These are phyloP conservation scores for Aspergillus ibericus DNA, from an alignment of 2,329 filamentous ascomycete genomes.

Conservation along the genomic window DNA sequence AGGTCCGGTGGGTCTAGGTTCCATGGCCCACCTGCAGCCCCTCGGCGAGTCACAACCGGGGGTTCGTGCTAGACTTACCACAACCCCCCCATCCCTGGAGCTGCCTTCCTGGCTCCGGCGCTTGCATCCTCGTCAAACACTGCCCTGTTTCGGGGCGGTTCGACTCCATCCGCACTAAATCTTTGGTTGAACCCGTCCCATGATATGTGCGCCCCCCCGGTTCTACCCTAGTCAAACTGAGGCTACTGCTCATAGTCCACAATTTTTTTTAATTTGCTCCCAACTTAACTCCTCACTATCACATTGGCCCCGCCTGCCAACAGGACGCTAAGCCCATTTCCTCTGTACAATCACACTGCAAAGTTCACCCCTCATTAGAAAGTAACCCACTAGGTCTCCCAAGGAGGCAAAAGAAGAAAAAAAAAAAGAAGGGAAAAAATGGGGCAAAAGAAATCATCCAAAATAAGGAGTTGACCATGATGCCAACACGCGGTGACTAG, in stretches of 20 bases:
- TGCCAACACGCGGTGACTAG: not conserved
- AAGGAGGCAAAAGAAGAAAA: not conserved
- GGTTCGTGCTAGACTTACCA: slow-evolving; percentile 27
- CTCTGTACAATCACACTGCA: slow-evolving; percentile 1
- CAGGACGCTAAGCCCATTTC: slow-evolving; percentile 14
- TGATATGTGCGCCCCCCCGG: not conserved
- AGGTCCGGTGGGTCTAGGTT: slow-evolving; percentile 19
- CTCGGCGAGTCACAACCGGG: slow-evolving; percentile 30
- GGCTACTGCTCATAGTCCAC: not conserved
- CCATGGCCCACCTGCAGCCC: slow-evolving; percentile 29
- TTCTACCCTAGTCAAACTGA: not conserved
- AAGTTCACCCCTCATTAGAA: not conserved
- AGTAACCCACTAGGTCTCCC: not conserved
- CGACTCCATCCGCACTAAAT: slow-evolving; percentile 16
- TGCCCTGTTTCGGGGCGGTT: slow-evolving; percentile 22
- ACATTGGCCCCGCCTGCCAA: slow-evolving; percentile 19
- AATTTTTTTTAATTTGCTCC: not conserved
- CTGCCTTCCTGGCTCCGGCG: slow-evolving; percentile 22
- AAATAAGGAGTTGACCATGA: not conserved
- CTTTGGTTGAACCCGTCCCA: slow-evolving; percentile 6
- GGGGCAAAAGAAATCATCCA: not conserved
- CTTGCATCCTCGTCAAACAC: slow-evolving; percentile 26
- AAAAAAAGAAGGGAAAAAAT: not conserved
- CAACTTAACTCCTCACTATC: not conserved
- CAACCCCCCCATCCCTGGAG: slow-evolving; percentile 18